Conservation (phyloP, 768 basidiomycete species). For the Multifurca ochricompacta region DNA sequence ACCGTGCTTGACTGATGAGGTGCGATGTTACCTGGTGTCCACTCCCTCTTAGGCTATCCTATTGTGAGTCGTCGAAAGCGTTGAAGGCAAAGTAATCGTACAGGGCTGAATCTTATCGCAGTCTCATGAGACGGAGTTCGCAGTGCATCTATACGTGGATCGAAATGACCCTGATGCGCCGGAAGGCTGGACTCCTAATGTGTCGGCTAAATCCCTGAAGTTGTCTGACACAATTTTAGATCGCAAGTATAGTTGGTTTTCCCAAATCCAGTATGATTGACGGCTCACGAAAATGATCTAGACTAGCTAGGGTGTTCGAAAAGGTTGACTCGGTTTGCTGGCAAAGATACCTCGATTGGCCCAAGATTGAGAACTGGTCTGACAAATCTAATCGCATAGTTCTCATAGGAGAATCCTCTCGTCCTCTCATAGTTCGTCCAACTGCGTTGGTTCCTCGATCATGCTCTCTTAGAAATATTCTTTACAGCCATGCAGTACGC, state of each 20-base stretch:
- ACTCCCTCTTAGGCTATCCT: conserved; percentile 12
- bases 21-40: background rate
- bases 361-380: conserved; percentile 17
- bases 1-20: background rate
- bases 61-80: conserved; percentile 6
- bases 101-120: background rate
- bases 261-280: background rate
- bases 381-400: conserved; percentile 17
- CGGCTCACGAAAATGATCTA: background rate
- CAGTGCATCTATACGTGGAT: conserved; percentile 15
- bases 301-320: conserved; percentile 7
- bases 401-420: conserved; percentile 18
- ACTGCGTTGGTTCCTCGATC: background rate
- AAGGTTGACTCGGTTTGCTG: conserved; percentile 8
- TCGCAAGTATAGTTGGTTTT: background rate
- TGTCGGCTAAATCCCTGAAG: conserved; percentile 1
- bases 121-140: conserved; percentile 3
- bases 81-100: background rate
- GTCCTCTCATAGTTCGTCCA: conserved; percentile 14
- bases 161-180: conserved; percentile 9
- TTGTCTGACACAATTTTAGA: conserved; percentile 3
- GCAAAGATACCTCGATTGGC: conserved; percentile 9
- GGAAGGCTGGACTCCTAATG: conserved; percentile 13
- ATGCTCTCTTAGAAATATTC: background rate
- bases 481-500: conserved; percentile 14